Evolutionary conservation across 73 alveolate genomes (phyloP).

Genomic region (Paramecium biaurelia): DNA sequence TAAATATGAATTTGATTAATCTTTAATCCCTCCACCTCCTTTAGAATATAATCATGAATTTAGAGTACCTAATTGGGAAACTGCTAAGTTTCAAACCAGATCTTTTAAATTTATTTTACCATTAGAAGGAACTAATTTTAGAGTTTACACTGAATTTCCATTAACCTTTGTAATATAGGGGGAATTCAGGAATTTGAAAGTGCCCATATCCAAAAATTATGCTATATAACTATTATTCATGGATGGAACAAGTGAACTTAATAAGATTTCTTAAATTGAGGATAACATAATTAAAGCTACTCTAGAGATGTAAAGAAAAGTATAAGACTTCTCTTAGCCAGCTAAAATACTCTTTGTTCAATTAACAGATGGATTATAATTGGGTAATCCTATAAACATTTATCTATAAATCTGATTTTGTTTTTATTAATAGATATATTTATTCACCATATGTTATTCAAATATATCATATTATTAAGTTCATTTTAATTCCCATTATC

Average conservation of each 20-base stretch:
- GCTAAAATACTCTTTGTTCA: neutral
- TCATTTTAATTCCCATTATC: neutral
- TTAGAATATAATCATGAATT: neutral
- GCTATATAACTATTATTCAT: neutral
- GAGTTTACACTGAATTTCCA: neutral
- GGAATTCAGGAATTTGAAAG: neutral
- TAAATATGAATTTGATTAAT: neutral
- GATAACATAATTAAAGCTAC: neutral
- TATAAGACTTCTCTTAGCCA: neutral
- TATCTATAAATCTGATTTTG: slow-evolving; percentile 9
- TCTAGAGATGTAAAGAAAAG: neutral
- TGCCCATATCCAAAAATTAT: neutral
- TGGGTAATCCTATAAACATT: neutral
- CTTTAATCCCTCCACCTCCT: neutral
- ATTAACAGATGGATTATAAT: neutral
- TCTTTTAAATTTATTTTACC: neutral
- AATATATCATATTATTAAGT: neutral
- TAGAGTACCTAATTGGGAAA: neutral
- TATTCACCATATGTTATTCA: neutral
- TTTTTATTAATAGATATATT: neutral
- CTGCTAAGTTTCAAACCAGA: neutral
- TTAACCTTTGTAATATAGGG: neutral
- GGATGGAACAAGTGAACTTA: slow-evolving; percentile 3
- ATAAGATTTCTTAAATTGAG: neutral
- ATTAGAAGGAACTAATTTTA: neutral